Conservation (phyloP, 2,329 filamentous ascomycete genomes). For the Phyllosticta citriasiana region DNA sequence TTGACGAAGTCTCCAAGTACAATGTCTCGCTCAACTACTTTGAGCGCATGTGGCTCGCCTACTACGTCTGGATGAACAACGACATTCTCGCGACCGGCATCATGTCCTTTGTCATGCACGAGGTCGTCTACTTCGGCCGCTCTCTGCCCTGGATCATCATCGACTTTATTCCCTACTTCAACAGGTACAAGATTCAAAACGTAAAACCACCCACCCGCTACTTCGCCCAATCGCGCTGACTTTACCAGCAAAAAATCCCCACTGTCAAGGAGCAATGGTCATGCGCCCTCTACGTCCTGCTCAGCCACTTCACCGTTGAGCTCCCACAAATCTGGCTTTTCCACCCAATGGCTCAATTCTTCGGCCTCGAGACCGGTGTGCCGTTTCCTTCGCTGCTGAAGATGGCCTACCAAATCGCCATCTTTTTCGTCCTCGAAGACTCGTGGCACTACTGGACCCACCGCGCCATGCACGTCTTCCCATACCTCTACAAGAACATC, state of each 20-base stretch:
- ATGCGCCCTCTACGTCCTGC: slow-evolving; percentile 83
- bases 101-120: slow-evolving; percentile 95
- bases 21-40: slow-evolving; percentile 79
- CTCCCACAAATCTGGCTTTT: slow-evolving; percentile 98
- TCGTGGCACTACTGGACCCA: slow-evolving; percentile 98
- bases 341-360: slow-evolving; percentile 89
- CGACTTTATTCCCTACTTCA: slow-evolving; percentile 77
- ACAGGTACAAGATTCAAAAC: slow-evolving; percentile 88
- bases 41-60: slow-evolving; percentile 87
- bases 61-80: slow-evolving; percentile 98
- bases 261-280: slow-evolving; percentile 90
- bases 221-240: not conserved
- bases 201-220: slow-evolving; percentile 38
- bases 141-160: slow-evolving; percentile 87
- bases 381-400: slow-evolving; percentile 80
- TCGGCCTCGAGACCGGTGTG: slow-evolving; percentile 76
- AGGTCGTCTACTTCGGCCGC: slow-evolving; percentile 87
- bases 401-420: slow-evolving; percentile 81
- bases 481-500: slow-evolving; percentile 78
- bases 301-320: slow-evolving; percentile 96
- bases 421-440: slow-evolving; percentile 95
- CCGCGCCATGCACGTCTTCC: slow-evolving; percentile 84
- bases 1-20: slow-evolving; percentile 54
- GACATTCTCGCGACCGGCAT: slow-evolving; percentile 93
- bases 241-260: slow-evolving; percentile 63